These are phyloP conservation scores for Laetiporus sulphureus DNA, from an alignment of 1,284 basidiomycete species.

Conservation along the genomic window DNA sequence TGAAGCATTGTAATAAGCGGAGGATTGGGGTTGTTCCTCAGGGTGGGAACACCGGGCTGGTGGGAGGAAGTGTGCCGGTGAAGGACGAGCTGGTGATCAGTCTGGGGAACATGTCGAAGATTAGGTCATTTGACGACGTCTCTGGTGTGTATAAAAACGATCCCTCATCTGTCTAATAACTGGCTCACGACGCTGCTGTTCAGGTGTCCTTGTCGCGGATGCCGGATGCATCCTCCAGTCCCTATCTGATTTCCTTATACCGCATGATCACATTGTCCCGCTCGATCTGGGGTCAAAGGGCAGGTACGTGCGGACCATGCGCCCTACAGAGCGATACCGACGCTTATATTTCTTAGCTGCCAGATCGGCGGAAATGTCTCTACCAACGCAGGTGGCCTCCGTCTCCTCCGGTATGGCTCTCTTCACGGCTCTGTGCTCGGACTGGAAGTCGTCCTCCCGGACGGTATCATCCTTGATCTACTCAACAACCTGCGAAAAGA, in stretches of 20 bases:
- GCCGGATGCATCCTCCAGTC: constrained; percentile 95
- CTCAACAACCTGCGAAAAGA: constrained; percentile 89
- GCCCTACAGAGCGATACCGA: not conserved
- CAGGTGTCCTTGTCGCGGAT: constrained; percentile 74
- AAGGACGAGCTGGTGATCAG: constrained; percentile 87
- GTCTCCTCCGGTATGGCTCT: constrained; percentile 91
- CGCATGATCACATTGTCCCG: constrained; percentile 94
- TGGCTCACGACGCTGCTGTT: not conserved
- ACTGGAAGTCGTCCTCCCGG: constrained; percentile 94
- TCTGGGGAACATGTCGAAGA: constrained; percentile 76
- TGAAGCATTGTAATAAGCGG: constrained; percentile 78
- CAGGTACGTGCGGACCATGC: constrained; percentile 40
- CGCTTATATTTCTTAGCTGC: constrained; percentile 54
- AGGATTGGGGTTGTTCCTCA: constrained; percentile 91
- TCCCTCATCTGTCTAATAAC: too few species aligned
- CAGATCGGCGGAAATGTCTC: constrained; percentile 98
- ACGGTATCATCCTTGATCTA: constrained; percentile 91
- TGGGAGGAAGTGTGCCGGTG: constrained; percentile 93
- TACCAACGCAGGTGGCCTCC: constrained; percentile 95
- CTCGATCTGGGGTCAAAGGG: constrained; percentile 98
- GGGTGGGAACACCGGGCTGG: constrained; percentile 97
- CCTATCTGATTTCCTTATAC: constrained; percentile 82
- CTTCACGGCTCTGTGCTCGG: constrained; percentile 94
- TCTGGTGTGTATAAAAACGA: constrained; percentile 63
- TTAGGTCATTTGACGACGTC: constrained; percentile 90